A percentile compares a stretch with the other conserved stretches of the same genome.
Evolutionary conservation across 148 eudicot genomes (phyloP).

Genomic region (Cornus kousa): DNA sequence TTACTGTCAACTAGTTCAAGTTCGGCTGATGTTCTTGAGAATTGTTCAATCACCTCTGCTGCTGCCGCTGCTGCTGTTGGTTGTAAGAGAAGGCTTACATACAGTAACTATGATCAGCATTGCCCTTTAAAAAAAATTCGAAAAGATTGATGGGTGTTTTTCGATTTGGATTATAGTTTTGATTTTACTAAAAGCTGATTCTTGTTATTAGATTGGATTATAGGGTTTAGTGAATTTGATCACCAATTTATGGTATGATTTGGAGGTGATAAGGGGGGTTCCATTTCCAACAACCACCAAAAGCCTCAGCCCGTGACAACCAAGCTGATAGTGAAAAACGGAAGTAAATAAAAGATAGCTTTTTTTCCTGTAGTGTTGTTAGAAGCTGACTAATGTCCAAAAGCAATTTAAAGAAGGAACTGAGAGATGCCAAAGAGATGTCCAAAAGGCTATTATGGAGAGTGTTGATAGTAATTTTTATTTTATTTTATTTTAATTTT

Average conservation of each 20-base stretch:
- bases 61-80: conserved; percentile 17
- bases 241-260: conserved; percentile 26
- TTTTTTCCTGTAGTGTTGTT: neutral
- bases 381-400: conserved; percentile 23
- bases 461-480: conserved; percentile 10
- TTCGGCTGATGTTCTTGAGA: conserved; percentile 3
- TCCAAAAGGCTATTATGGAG: conserved; percentile 7
- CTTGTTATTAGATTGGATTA: neutral
- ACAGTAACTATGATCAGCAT: conserved; percentile 12
- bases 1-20: conserved; percentile 5
- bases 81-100: conserved; percentile 23
- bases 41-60: conserved; percentile 14
- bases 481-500: neutral
- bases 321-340: conserved; percentile 14
- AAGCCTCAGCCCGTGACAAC: conserved; percentile 12
- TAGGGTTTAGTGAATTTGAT: neutral
- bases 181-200: neutral
- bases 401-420: conserved; percentile 9
- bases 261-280: conserved; percentile 2
- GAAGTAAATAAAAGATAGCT: neutral
- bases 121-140: conserved; percentile 6
- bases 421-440: conserved; percentile 22
- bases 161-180: conserved; percentile 1
- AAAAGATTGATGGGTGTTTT: conserved; percentile 8
- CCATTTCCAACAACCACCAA: conserved; percentile 8